Conservation (phyloP, 352 stramenopile species). For the Pythium insidiosum region DNA sequence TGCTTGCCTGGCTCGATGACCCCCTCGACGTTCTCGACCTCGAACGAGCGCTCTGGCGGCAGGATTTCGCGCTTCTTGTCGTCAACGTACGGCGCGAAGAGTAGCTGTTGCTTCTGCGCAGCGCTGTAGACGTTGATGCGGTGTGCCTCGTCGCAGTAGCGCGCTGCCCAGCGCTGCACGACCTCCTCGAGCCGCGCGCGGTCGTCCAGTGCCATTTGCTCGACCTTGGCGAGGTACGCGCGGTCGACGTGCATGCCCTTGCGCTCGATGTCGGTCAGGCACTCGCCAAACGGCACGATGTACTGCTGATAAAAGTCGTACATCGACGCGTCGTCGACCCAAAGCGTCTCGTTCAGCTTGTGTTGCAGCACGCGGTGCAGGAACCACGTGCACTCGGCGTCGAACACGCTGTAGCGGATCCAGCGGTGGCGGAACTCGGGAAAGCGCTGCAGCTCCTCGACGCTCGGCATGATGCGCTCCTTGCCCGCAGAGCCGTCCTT, state of each 20-base stretch:
- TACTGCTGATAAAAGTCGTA: constrained; percentile 97
- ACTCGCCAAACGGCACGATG: constrained; percentile 96
- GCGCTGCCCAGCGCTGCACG: constrained; percentile 89
- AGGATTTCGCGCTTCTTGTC: constrained; percentile 54
- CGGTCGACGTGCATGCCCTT: constrained; percentile 88
- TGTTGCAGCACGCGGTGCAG: constrained; percentile 87
- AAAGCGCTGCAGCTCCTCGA: constrained; percentile 80
- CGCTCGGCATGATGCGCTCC: constrained; percentile 61
- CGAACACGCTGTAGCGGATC: constrained; percentile 96
- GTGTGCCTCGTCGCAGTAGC: constrained; percentile 92
- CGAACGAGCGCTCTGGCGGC: constrained; percentile 60
- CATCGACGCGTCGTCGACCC: constrained; percentile 83
- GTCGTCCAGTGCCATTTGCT: constrained; percentile 88
- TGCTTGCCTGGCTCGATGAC: constrained; percentile 62
- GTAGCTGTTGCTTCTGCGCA: constrained; percentile 91
- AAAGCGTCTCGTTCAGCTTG: constrained; percentile 88
- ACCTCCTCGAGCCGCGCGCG: constrained; percentile 61
- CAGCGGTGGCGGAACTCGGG: constrained; percentile 87
- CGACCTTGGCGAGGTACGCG: constrained; percentile 89
- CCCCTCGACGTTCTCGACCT: constrained; percentile 76
- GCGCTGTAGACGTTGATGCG: constrained; percentile 93
- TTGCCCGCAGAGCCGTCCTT: constrained; percentile 93
- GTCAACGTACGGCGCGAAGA: constrained; percentile 92
- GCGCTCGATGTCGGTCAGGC: constrained; percentile 98
- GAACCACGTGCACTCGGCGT: constrained; percentile 96